phyloP scores from a whole-genome alignment of 345 rosid genomes.

The rapeseed (Brassica napus) region DNA sequence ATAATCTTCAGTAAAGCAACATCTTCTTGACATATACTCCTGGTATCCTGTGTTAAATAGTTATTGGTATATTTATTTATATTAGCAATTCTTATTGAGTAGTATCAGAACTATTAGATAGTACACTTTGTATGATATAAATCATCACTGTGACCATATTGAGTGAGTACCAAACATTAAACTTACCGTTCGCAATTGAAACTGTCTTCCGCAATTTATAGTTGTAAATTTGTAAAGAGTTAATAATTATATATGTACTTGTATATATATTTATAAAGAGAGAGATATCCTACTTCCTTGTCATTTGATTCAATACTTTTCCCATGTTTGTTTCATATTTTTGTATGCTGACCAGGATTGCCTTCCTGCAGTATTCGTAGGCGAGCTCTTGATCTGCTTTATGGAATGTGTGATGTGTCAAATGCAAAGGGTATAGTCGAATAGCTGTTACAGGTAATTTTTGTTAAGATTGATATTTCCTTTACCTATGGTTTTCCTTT shows the following conservation, averaged over 20 bases:
- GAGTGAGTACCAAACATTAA: background rate
- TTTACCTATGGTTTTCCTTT: background rate
- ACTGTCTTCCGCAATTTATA: slow-evolving; percentile 7
- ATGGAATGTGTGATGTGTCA: slow-evolving; percentile 98
- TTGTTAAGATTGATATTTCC: background rate
- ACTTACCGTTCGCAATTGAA: background rate
- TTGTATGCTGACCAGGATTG: slow-evolving; percentile 2
- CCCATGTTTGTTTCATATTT: background rate
- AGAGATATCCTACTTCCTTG: background rate
- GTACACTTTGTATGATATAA: background rate
- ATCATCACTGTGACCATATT: background rate
- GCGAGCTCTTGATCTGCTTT: slow-evolving; percentile 97
- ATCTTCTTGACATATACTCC: background rate
- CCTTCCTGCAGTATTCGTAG: slow-evolving; percentile 79
- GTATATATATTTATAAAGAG: background rate
- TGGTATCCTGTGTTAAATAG: background rate
- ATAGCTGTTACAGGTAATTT: slow-evolving; percentile 89
- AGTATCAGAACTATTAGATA: background rate
- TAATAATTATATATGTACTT: no score
- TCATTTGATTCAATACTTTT: background rate
- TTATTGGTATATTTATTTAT: background rate
- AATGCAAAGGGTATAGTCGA: slow-evolving; percentile 99
- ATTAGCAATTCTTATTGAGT: background rate
- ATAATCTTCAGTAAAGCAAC: background rate
- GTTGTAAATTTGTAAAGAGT: background rate